Evolutionary conservation across 352 stramenopile species (phyloP).

Genomic region (Thalassiosira hispida): DNA sequence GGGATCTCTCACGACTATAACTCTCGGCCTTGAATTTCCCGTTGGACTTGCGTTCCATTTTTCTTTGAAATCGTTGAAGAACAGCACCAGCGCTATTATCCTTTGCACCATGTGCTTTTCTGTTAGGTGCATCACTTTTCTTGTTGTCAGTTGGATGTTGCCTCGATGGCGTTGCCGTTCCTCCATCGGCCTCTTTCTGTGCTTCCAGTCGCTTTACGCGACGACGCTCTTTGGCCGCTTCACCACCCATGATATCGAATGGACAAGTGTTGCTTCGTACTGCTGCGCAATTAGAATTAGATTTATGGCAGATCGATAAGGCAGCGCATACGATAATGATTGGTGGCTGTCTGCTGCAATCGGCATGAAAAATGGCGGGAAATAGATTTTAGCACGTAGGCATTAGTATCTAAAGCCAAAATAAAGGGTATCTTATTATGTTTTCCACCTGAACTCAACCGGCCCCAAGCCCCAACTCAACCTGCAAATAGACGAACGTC

Average conservation of each 20-base stretch:
- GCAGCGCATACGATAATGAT: too few species aligned
- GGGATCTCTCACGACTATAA: too few species aligned
- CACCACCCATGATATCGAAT: slow-evolving; percentile 60
- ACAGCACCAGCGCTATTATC: background rate
- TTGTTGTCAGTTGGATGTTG: slow-evolving; percentile 14
- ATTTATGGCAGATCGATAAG: too few species aligned
- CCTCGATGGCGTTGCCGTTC: background rate
- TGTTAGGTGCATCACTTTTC: slow-evolving; percentile 1
- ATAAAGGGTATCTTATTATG: too few species aligned
- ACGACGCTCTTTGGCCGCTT: slow-evolving; percentile 72
- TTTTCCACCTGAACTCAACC: too few species aligned
- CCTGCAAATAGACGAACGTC: too few species aligned
- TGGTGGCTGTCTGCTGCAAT: too few species aligned
- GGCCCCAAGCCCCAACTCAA: too few species aligned
- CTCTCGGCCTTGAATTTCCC: slow-evolving; percentile 53
- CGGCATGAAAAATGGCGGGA: too few species aligned
- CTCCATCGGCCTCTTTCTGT: background rate
- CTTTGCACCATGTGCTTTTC: slow-evolving; percentile 9
- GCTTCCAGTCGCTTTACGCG: slow-evolving; percentile 56
- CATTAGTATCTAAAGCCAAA: too few species aligned
- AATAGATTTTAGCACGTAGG: too few species aligned
- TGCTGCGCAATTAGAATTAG: too few species aligned
- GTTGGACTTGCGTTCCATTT: slow-evolving; percentile 37
- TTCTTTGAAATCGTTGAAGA: slow-evolving; percentile 25
- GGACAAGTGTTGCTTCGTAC: background rate